These are phyloP conservation scores for Pleomassaria siparia DNA, from an alignment of 2,329 filamentous ascomycete genomes.

Conservation along the genomic window DNA sequence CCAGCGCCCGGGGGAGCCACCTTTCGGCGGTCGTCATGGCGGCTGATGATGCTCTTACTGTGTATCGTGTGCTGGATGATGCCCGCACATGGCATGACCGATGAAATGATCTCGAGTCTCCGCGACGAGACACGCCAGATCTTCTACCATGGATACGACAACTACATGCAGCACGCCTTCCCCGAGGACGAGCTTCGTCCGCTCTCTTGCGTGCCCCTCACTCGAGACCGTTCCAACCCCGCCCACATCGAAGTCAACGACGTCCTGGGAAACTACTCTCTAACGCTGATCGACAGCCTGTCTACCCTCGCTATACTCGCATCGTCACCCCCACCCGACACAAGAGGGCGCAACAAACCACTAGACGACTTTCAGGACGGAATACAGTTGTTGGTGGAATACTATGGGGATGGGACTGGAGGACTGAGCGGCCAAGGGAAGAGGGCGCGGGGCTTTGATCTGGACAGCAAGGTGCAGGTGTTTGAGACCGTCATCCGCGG, in stretches of 20 bases:
- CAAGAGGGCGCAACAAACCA: constrained; percentile 56
- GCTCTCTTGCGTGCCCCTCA: constrained; percentile 79
- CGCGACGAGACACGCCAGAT: constrained; percentile 62
- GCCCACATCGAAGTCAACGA: constrained; percentile 88
- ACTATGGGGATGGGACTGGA: constrained; percentile 82
- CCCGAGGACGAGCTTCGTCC: constrained; percentile 95
- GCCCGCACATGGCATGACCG: constrained; percentile 47
- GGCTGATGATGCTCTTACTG: constrained; percentile 31
- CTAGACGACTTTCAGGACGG: constrained; percentile 73
- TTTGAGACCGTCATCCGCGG: constrained; percentile 98
- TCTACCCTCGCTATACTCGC: constrained; percentile 92
- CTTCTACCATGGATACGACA: constrained; percentile 96
- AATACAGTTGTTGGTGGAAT: constrained; percentile 70
- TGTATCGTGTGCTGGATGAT: constrained; percentile 30
- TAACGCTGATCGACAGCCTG: constrained; percentile 92
- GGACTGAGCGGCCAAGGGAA: constrained; percentile 70
- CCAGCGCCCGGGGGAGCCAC: constrained; percentile 21
- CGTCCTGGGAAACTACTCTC: constrained; percentile 92
- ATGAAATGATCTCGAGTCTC: constrained; percentile 43
- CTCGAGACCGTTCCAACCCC: constrained; percentile 78
- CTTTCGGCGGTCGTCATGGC: constrained; percentile 33
- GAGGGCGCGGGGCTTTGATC: constrained; percentile 79
- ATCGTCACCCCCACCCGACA: constrained; percentile 63
- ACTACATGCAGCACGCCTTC: constrained; percentile 92
- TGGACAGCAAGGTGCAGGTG: constrained; percentile 97